These are phyloP conservation scores for Suhomyces ambrosiae DNA, from an alignment of 1,139 yeast genomes.

Conservation along the genomic window DNA sequence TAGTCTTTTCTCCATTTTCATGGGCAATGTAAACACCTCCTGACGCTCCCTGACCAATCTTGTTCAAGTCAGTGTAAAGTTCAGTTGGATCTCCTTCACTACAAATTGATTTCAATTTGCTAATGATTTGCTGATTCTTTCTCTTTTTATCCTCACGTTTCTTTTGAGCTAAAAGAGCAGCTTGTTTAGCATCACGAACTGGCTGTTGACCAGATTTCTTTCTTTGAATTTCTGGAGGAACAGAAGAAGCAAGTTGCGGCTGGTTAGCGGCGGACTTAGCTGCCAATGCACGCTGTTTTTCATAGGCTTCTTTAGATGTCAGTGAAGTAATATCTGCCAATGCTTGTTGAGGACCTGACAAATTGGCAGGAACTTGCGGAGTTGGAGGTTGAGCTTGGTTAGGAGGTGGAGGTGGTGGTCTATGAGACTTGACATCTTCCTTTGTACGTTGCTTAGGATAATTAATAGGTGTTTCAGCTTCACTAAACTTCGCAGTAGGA, in stretches of 20 bases:
- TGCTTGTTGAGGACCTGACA: constrained; percentile 20
- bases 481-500: constrained; percentile 33
- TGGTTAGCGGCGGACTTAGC: constrained; percentile 13
- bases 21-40: constrained; percentile 97
- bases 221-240: constrained; percentile 11
- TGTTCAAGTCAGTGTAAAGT: constrained; percentile 65
- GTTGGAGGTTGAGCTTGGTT: constrained; percentile 17
- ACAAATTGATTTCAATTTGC: constrained; percentile 75
- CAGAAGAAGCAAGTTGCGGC: constrained; percentile 11
- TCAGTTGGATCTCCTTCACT: constrained; percentile 85
- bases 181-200: constrained; percentile 57
- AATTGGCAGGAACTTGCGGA: constrained; percentile 8
- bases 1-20: constrained; percentile 54
- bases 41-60: constrained; percentile 97
- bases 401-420: constrained; percentile 23
- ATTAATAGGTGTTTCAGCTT: constrained; percentile 15
- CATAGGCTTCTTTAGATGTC: constrained; percentile 18
- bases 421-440: constrained; percentile 32
- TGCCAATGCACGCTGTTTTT: constrained; percentile 15
- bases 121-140: constrained; percentile 68
- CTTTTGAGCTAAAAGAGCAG: constrained; percentile 60
- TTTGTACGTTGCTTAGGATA: constrained; percentile 27
- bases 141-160: constrained; percentile 75
- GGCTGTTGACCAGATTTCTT: constrained; percentile 35
- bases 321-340: constrained; percentile 16